Conservation (phyloP, 1,139 yeast genomes). For the Candida buenavistaensis region DNA sequence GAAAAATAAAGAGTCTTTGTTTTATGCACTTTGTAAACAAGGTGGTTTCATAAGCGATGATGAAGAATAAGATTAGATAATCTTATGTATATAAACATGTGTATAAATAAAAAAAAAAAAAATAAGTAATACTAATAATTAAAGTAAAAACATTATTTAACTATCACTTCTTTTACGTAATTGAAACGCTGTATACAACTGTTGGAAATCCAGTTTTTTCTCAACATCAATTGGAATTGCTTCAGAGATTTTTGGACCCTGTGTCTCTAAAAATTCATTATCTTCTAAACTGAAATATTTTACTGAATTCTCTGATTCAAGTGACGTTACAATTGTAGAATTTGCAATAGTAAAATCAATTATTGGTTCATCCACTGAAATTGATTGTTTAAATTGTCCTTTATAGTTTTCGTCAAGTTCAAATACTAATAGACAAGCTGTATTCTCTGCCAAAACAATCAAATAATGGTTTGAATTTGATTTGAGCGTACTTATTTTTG, state of each 20-base stretch:
- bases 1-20: conserved; percentile 65
- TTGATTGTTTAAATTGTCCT: conserved; percentile 27
- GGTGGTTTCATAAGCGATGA: conserved; percentile 50
- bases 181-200: conserved; percentile 62
- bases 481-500: conserved; percentile 40
- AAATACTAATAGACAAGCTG: conserved; percentile 51
- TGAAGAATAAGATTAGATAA: neutral
- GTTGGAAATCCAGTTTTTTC: conserved; percentile 50
- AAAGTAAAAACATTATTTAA: no score
- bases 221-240: conserved; percentile 35
- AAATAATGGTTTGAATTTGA: conserved; percentile 26
- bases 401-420: conserved; percentile 24
- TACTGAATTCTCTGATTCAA: conserved; percentile 44
- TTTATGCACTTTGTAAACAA: conserved; percentile 75
- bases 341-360: conserved; percentile 26
- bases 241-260: conserved; percentile 17
- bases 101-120: no score
- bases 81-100: no score
- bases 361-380: conserved; percentile 24
- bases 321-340: conserved; percentile 42
- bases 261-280: conserved; percentile 11
- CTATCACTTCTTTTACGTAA: conserved; percentile 86
- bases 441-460: conserved; percentile 54
- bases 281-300: conserved; percentile 21
- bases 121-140: no score